Evolutionary conservation across 345 rosid genomes (phyloP), one percentile per base, ranked within the genome.

Genomic region (Arabis alpina): DNA sequence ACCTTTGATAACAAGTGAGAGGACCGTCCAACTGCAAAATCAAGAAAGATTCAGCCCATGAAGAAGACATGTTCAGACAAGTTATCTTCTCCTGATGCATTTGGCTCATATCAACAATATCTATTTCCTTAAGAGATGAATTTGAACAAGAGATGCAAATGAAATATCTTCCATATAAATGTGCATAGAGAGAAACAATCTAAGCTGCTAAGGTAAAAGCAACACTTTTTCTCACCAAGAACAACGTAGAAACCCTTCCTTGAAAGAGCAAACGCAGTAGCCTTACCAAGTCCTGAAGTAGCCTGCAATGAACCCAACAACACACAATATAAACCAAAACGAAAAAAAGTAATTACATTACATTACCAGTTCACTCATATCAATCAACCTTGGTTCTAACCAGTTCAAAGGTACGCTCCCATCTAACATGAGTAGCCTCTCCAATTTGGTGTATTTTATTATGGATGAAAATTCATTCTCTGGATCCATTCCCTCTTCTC

Each of bases 201-300:
- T 45, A 53, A n/a, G 25, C 34, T 66, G 10, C 40, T 3, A 59
- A 71, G 16, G 2, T 8, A 60, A 72, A 36, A 14, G 47, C 25
- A 57, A 48, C 14, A 60, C 1, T 8, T 48, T 19, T 45, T 8
- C 24, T 28, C 84, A 93, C 98, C 97, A 30, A 93, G 89, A 79
- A 87, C 80, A 64, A 91, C 80, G 30, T 62, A 81, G 78, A 87
- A 91, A 15, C 97, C 97, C 64, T 91, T 80, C 67, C 52, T 83
- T 40, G 97, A 84, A 73, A 91, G 88, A 68, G 83, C 87, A 76
- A 57, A 69, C 8, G 97, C 96, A 12, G 92, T 82, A 2, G 92
- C 92, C 10, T 82, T 86, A 19, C 98, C 98, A 32, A 91, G 53
- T 24, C 98, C 98, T 15, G 97, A 93, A 47, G 94, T 85, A 72